Base-by-base conservation (phyloP, 257 asterid genomes). In the Penstemon barbatus region DNA sequence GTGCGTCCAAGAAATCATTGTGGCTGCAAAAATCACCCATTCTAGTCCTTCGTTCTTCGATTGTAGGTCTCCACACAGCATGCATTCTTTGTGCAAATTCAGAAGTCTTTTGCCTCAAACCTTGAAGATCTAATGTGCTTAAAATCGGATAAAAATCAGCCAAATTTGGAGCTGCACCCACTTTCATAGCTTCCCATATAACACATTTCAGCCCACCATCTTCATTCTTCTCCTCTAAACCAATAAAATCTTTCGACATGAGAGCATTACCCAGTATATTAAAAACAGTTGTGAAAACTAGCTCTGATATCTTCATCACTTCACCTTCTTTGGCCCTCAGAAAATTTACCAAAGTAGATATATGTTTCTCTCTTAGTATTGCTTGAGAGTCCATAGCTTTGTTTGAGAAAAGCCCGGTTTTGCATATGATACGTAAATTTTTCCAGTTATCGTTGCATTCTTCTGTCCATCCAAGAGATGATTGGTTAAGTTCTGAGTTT, bases 81-180 rank as follows among this genome's bases (percentile, higher is more conserved):
- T 56, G 18, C 75, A 75, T 33, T 70, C 51, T 52, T 58, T 1
- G 0, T 4, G 13, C 43, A 63, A 4, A 4, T 46, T 51, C 42
- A 0, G 18, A 12, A 36, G 70, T 42, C 50, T 65, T 79, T 65
- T 43, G 74, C 0, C 51, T 44, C 10, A 75, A 2, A 54, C 89
- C 87, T 57, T 81, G 87, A 61, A 64, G 71, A 73, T 85, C 91
- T 0, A 83, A 53, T 38, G 36, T 71, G 12, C 63, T 2, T 0
- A 81, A 38, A 65, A 71, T 7, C 0, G 89, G 87, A 57, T 66
- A 85, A 25, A 79, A 73, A 33, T 83, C 83, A 4, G 85, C 49
- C 33, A 80, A n/a, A 53, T 79, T 77, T n/a, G 80, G 76, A 6
- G 70, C 52, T 38, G 74, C 10, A 2, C 10, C 6, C 1, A 60